Evolutionary conservation across 345 rosid species (phyloP), one percentile per base, ranked within the genome.

Genomic region (Pugionium cornutum): DNA sequence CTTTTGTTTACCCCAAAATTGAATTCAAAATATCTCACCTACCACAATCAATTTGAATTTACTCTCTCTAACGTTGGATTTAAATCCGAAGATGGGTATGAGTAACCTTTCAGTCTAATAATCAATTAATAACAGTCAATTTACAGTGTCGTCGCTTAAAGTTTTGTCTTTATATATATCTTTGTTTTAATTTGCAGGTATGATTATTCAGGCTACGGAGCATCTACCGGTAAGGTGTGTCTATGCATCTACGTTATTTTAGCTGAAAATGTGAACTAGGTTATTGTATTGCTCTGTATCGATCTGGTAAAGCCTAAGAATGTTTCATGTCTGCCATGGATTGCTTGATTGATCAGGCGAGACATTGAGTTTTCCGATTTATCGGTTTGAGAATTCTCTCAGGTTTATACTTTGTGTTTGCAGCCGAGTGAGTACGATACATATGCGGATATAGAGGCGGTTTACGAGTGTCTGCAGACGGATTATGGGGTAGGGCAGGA

Each of bases 191-290:
- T 63, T 61, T 74, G 74, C 89, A 89, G 99, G 70, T 95, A 95
- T 64, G 99, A 95, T 74, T 95, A 95, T 83, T 91, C 99, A 44
- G 99, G 99, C 28, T 95, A 95, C 77, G 97, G 99, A 61, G 94
- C 94, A 11, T 95, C 99, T 30, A 77, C 92, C 4, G 99, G 97
- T 62, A 91, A 87, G 89, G 99, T 95, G 78, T 64, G 89, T 63
- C 47, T 37, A 75, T 54, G 32, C 76, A 8, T 65, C 72, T 31
- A 44, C 44, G 18, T 18, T 18, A 18, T 18, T 18, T 18, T 18
- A 18, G 18, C 18, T 18, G 18, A 18, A 18, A 18, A 18, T 18
- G 18, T 18, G 18, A 18, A 18, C 18, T 18, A 18, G 40, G 64
- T 46, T 62, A 8, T 71, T 71, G 33, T 52, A 57, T 37, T 62